These are phyloP conservation scores for Coprinopsis sp. DNA, from an alignment of 768 basidiomycete species.

Conservation along the genomic window DNA sequence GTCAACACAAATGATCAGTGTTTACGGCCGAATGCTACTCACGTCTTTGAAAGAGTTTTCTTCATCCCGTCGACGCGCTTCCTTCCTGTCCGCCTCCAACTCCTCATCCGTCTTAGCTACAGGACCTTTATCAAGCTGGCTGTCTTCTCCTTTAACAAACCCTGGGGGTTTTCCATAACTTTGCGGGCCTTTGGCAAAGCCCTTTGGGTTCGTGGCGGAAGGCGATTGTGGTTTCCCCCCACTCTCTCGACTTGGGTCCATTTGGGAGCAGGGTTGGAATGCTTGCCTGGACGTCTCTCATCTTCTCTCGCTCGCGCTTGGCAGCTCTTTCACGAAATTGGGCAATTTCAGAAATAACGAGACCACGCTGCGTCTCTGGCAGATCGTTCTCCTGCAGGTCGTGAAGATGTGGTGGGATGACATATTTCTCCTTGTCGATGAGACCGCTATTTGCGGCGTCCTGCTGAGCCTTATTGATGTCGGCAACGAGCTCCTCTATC, in stretches of 20 bases:
- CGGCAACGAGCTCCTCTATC: slow-evolving; percentile 60
- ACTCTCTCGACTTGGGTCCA: slow-evolving; percentile 73
- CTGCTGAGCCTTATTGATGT: slow-evolving; percentile 69
- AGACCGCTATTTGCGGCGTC: slow-evolving; percentile 72
- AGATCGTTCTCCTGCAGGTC: slow-evolving; percentile 96
- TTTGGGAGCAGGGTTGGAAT: slow-evolving; percentile 54
- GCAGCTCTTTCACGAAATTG: slow-evolving; percentile 93
- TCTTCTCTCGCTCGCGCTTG: slow-evolving; percentile 85
- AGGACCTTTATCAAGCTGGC: slow-evolving; percentile 23
- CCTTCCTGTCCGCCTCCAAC: slow-evolving; percentile 76
- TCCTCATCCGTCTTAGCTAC: slow-evolving; percentile 80
- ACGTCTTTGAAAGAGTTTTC: slow-evolving; percentile 87
- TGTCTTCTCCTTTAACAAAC: slow-evolving; percentile 71
- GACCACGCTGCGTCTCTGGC: slow-evolving; percentile 87
- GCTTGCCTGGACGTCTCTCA: slow-evolving; percentile 67
- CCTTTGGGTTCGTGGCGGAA: slow-evolving; percentile 38
- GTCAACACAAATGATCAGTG: neutral
- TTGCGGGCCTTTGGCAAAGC: slow-evolving; percentile 66
- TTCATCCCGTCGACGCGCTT: slow-evolving; percentile 69
- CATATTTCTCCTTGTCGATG: slow-evolving; percentile 80
- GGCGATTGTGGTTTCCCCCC: slow-evolving; percentile 54
- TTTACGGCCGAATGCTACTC: slow-evolving; percentile 27
- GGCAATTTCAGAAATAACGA: slow-evolving; percentile 94
- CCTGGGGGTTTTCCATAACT: slow-evolving; percentile 74
- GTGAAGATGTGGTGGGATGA: slow-evolving; percentile 93